Base-by-base conservation (phyloP, 495 filamentous ascomycete species). In the Tuber umbilicatum region DNA sequence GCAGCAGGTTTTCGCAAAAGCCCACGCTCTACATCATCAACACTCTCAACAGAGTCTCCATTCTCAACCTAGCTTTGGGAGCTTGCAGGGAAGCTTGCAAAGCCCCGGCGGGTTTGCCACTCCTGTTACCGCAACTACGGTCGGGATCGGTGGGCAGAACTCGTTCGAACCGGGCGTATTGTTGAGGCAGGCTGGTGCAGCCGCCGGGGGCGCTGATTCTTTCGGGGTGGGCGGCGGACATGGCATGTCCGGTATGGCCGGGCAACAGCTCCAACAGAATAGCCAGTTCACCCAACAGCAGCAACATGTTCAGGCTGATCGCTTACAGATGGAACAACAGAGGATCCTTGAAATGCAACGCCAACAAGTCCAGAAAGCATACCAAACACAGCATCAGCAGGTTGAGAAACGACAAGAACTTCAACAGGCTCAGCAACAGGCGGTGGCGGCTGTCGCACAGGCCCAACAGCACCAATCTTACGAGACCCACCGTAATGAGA, bases 1-100 rank as follows among this genome's bases (percentile, higher is more conserved):
- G 76, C 92, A 95, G 79, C 91, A 94, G 77, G 89, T 91, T 21
- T 87, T 91, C 74, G 90, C 91, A 82, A 91, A 92, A 82, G 86
- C 91, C 45, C 89, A 90, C 43, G 47, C 87, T 85, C 87, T 98
- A 17, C 93, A 98, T 76, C 96, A 99, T 81, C 93, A 97, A 80
- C 92, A 91, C 1, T 97, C 94, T 80, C 91, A 92, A 7, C 94
- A 98, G 76, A 98, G 95, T 79, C 86, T 99, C 73, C 95, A 98
- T 79, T 97, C 93, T n/a, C 80, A 82, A 16, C 80, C 80, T 68
- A 82, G 80, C 67, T 82, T 82, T 35, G 80, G 80, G 31, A 81
- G 77, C 74, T 71, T 79, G n/a, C 78, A 79, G 41, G 78, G 78
- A 64, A 81, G 70, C 40, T 69, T 82, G 17, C 75, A 82, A 60